Base-by-base conservation (phyloP, 2,329 filamentous ascomycete species). In the Sarocladium oryzae region DNA sequence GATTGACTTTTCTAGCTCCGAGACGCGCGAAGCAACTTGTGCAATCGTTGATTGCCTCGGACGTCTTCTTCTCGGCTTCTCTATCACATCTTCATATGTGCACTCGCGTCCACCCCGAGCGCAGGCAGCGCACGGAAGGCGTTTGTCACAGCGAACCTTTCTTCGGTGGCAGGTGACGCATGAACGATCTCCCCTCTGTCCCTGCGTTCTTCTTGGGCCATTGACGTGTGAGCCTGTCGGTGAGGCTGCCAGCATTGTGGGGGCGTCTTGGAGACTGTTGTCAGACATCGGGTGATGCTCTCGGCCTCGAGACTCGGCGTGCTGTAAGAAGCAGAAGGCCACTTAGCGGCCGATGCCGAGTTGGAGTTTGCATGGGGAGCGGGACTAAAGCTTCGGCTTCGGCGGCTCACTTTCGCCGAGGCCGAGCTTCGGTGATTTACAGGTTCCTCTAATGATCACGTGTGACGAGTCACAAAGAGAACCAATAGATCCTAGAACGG, bases 61-160 rank as follows among this genome's bases (percentile, higher is more conserved):
- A 26, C 46, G 30, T 4, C 46, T 3, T 11, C 32, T n/a, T 37
- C 30, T 49, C 18, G 30, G 46, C 20, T 26, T 36, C 5, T 18
- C 33, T n/a, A 26, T 10, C 8, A 20, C 20, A 26, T 36, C 32
- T 11, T 36, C 30, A 37, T 49, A 49, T 5, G 4, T 37, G 46
- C 46, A 49, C 13, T 36, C 46, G 11, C 28, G 30, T 4, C 32
- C 32, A 11, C 46, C 46, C 10, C 46, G 46, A 4, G 28, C 32
- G 21, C 46, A 49, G 16, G 46, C 46, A n/a, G 46, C 30, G 18
- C 46, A 49, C 2, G 46, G 46, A 15, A 24, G 46, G 8, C n/a
- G 18, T 26, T 49, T 49, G 20, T 49, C 33, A 32, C 46, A 49
- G 16, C 46, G 46, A 26, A 49, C 46, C 16, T 49, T 49, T 7